Percentiles rank a stretch among this genome's conserved stretches.
These are phyloP conservation scores for Trichocladium uniseriatum DNA, from an alignment of 495 filamentous ascomycete genomes.

Conservation along the genomic window DNA sequence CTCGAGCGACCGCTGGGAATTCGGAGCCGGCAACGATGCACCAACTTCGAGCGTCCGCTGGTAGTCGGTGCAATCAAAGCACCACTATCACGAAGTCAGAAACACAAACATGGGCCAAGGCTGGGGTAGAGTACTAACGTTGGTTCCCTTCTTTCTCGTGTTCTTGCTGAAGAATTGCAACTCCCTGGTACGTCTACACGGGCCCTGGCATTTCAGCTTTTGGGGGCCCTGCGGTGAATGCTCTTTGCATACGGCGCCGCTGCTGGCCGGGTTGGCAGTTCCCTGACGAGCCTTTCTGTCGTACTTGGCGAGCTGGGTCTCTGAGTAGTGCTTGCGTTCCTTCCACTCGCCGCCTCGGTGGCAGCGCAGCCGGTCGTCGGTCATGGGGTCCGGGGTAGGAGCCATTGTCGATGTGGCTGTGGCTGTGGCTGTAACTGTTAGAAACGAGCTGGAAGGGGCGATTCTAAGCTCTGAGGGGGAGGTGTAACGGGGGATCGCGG, in stretches of 20 bases:
- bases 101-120: background rate
- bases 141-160: conserved; percentile 41
- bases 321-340: conserved; percentile 33
- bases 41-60: conserved; percentile 12
- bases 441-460: too few species aligned
- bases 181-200: conserved; percentile 40
- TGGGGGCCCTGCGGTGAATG: conserved; percentile 6
- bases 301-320: conserved; percentile 36
- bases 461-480: too few species aligned
- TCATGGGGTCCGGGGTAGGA: background rate
- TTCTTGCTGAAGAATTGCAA: conserved; percentile 48
- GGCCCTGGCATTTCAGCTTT: conserved; percentile 32
- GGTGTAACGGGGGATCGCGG: too few species aligned
- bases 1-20: background rate
- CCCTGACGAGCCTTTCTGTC: conserved; percentile 6
- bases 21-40: conserved; percentile 12
- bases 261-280: conserved; percentile 14
- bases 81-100: conserved; percentile 36
- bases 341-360: conserved; percentile 37
- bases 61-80: conserved; percentile 46
- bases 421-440: background rate
- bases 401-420: background rate
- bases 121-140: conserved; percentile 32
- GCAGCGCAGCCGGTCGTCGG: conserved; percentile 24
- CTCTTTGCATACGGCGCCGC: conserved; percentile 21